Evolutionary conservation across 1,284 basidiomycete genomes (phyloP), one percentile per base, ranked within the genome.

Genomic region (Cutaneotrichosporon cyanovorans): DNA sequence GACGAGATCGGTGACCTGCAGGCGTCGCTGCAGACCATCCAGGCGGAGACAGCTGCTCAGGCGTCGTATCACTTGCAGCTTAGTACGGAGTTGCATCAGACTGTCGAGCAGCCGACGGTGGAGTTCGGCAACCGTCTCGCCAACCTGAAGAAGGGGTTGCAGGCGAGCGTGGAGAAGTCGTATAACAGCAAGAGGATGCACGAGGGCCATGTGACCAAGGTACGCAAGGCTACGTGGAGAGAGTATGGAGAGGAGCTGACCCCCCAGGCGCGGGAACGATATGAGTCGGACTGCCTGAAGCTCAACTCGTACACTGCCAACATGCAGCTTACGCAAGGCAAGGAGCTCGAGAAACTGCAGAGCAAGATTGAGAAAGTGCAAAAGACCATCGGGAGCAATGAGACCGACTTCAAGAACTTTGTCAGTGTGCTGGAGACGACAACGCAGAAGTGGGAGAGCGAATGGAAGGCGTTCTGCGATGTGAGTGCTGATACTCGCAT

Each of bases 241-340:
- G 20, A 40, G 9, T 22, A 28, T 20, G 14, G 21, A 14, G 10
- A 18, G 38, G 6, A 34, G n/a, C 37, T 48, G 34, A 38, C 42
- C 14, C n/a, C 37, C 4, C 60, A 78, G 71, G 87, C 93, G 2
- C 81, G 87, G 54, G 89, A 95, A 66, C 88, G 91, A 65, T 98
- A 97, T 73, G 90, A 96, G 69, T 77, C 79, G 45, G 91, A 97
- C 65, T 96, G 92, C 69, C 78, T 95, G 53, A 82, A 85, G 53
- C 92, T 97, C 77, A 97, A 97, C 68, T 85, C 88, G 8, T 92
- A 87, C 68, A 93, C 91, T 4, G 93, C 93, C 2, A 91, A 96
- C 72, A 82, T 84, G 43, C 86, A 87, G 6, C 78, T 98, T 10
- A 84, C 91, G 18, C 93, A 98, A 70, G 95, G 93, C 30, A 84